A percentile compares a stretch with the other conserved stretches of the same genome.
phyloP scores from a whole-genome alignment of 306 rosid species.

The Fragaria ananassa region DNA sequence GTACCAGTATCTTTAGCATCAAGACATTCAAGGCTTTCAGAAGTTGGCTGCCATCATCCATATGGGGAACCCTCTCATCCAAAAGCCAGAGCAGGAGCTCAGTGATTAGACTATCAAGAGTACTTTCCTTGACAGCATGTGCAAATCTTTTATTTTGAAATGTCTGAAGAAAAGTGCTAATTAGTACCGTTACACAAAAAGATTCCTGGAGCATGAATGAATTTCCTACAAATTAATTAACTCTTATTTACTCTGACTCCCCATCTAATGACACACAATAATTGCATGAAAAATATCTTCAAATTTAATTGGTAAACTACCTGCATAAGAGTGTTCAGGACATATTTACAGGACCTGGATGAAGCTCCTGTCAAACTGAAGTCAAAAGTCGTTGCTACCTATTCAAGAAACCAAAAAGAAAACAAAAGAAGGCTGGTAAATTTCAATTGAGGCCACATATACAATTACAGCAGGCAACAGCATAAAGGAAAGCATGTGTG shows the following conservation, averaged over 20 bases:
- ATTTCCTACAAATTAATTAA: background rate
- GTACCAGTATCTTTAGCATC: slow-evolving; percentile 97
- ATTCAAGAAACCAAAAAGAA: slow-evolving; percentile 9
- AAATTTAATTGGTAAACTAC: slow-evolving; percentile 30
- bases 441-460: background rate
- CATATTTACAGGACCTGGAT: slow-evolving; percentile 97
- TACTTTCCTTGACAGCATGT: slow-evolving; percentile 84
- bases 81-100: slow-evolving; percentile 98
- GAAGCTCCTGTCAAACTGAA: slow-evolving; percentile 94
- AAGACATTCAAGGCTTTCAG: slow-evolving; percentile 92
- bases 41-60: slow-evolving; percentile 99
- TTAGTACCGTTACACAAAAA: background rate
- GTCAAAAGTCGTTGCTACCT: slow-evolving; percentile 98
- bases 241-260: background rate
- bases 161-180: slow-evolving; percentile 48
- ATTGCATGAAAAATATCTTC: slow-evolving; percentile 10
- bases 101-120: slow-evolving; percentile 89
- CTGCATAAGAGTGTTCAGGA: slow-evolving; percentile 98
- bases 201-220: background rate
- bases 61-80: slow-evolving; percentile 98
- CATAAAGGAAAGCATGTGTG: background rate
- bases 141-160: slow-evolving; percentile 95
- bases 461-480: background rate
- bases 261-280: background rate
- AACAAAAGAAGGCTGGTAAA: background rate